Conservation (phyloP, 306 rosid genomes). For the Gastrolobium villosum region DNA sequence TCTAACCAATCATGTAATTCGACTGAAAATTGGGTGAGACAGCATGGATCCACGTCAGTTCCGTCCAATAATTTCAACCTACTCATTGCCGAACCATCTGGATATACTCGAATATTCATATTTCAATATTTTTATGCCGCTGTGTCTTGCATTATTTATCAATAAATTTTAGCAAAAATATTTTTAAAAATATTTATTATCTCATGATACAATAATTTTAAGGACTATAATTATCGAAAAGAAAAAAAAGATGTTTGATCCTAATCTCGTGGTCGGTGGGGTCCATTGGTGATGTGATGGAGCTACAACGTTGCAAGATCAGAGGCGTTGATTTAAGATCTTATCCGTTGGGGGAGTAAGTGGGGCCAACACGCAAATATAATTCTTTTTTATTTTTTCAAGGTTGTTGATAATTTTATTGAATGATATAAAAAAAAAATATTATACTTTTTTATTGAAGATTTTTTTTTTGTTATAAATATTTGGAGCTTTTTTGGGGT, state of each 20-base stretch:
- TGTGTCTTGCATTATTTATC: neutral
- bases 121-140: neutral
- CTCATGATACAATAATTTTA: no score
- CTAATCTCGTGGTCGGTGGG: slow-evolving; percentile 8
- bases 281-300: slow-evolving; percentile 5
- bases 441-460: no score
- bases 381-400: no score
- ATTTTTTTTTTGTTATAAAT: slow-evolving; percentile 10
- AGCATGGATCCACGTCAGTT: slow-evolving; percentile 88
- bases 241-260: neutral
- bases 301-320: slow-evolving; percentile 46
- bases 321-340: slow-evolving; percentile 12
- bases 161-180: neutral
- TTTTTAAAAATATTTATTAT: no score
- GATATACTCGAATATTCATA: slow-evolving; percentile 68
- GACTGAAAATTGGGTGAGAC: slow-evolving; percentile 42
- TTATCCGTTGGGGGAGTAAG: slow-evolving; percentile 44
- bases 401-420: no score
- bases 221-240: no score
- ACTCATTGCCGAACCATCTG: slow-evolving; percentile 34
- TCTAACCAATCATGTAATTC: slow-evolving; percentile 43
- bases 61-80: slow-evolving; percentile 54
- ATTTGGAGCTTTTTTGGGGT: neutral
- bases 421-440: no score
- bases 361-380: slow-evolving; percentile 57